These are phyloP conservation scores for Penicillium bialowiezense DNA, from an alignment of 495 filamentous ascomycete genomes.

Conservation along the genomic window DNA sequence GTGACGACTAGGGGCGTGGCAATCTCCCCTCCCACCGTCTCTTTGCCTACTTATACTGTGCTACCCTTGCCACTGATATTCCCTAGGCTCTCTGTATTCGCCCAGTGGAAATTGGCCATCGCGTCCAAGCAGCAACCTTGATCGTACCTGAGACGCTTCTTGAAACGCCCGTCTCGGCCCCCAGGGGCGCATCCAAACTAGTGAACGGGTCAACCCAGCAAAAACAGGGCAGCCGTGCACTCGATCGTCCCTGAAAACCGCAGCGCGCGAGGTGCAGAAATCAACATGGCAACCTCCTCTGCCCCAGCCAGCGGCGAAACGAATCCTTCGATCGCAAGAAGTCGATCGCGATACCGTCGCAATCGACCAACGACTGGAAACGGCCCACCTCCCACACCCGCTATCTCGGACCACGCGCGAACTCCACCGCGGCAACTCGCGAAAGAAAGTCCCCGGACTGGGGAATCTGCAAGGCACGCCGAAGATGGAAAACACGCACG, in stretches of 20 bases:
- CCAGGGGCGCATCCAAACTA: not conserved
- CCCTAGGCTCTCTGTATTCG: not conserved
- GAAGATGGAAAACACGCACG: slow-evolving; percentile 17
- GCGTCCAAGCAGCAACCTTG: too few relatives aligned
- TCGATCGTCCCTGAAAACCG: slow-evolving; percentile 34
- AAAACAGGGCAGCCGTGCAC: slow-evolving; percentile 13
- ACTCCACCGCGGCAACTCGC: not conserved
- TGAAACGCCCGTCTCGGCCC: slow-evolving; percentile 1
- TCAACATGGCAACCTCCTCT: not conserved
- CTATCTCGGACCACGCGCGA: slow-evolving; percentile 25
- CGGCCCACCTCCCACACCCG: slow-evolving; percentile 19
- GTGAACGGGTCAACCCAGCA: not conserved
- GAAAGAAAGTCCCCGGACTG: slow-evolving; percentile 6
- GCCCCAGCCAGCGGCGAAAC: slow-evolving; percentile 5
- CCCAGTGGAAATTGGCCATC: too few relatives aligned
- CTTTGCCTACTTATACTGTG: too few relatives aligned
- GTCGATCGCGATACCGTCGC: slow-evolving; percentile 60
- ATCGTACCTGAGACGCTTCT: not conserved
- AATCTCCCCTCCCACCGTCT: slow-evolving; percentile 1
- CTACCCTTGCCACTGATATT: too few relatives aligned
- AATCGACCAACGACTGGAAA: slow-evolving; percentile 27
- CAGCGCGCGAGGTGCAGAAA: slow-evolving; percentile 18
- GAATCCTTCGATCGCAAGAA: slow-evolving; percentile 45
- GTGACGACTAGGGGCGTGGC: not conserved
- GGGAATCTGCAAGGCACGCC: slow-evolving; percentile 1